Base-by-base conservation (phyloP, 2,329 filamentous ascomycete species). In the Chrysosphaeria jannelii region DNA sequence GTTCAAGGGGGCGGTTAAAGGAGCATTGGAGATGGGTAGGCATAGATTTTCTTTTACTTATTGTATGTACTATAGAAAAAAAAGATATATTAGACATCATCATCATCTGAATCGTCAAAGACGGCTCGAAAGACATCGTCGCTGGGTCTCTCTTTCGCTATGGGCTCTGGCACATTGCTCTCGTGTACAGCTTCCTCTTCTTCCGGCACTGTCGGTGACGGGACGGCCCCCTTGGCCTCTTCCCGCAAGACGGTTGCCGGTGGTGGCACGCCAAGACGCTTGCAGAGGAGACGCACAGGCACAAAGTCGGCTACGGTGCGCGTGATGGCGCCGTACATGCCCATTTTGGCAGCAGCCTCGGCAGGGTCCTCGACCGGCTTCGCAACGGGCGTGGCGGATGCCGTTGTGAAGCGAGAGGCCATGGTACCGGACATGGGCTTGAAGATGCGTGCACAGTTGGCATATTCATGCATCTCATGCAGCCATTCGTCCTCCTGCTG, bases 301-400 rank as follows among this genome's bases (percentile, higher is more conserved):
- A 66, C 67, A 42, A 90, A 93, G 4, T 65, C 57, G 6, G 59
- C 42, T 0, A 54, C 50, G 12, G 54, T 62, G 29, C 85, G 55
- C 3, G 85, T 97, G 61, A 93, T 57, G 9, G 64, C 56, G 1
- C 85, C 85, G 43, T 79, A 91, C 78, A 93, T 90, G 27, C 76
- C 78, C 38, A 91, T 48, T 36, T 58, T 72, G 6, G 85, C 85
- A 2, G 85, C 85, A 34, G 75, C 67, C 38, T 79, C 70, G 8
- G 76, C 75, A 0, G 79, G 68, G 35, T 90, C n/a, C n/a, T n/a
- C 71, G 29, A 64, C 53, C 4, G 54, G 52, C 34, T 67, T 75
- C 13, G 46, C 41, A 7, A n/a, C n/a, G 7, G 16, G 7, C 16
- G 16, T n/a, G 6, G 44, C 34, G 1, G 64, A 59, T 2, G 71